Base-by-base conservation (phyloP, 371 early-diverging fungal species). In the Mucor velutinosus region DNA sequence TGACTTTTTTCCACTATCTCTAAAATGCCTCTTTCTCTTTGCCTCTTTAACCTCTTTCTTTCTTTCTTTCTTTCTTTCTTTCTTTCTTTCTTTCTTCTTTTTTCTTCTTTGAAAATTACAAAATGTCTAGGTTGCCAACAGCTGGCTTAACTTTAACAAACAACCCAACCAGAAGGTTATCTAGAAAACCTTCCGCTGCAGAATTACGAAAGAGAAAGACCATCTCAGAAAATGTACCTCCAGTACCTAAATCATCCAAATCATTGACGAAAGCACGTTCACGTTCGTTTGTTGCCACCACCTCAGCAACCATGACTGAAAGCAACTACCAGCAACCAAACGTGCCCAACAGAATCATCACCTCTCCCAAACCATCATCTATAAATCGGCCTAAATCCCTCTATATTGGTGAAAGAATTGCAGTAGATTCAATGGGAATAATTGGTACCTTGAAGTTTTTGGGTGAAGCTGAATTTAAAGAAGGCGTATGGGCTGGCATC, bases 401-500 rank as follows among this genome's bases (percentile, higher is more conserved):
- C 7, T 72, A 68, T 58, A 58, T 87, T 39, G 90, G 89, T 10
- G 89, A 88, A 17, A 76, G 88, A n/a, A 92, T 94, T 4, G 77
- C 83, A 45, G 91, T 93, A 0, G 90, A 91, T 21, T 85, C 89
- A 19, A 86, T 90, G 79, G 83, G 78, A 0, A 76, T 91, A 39
- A 76, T 84, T 8, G 95, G 95, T 39, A 89, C 89, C 8, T 78
- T 95, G n/a, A 84, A 86, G 43, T 95, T 85, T 73, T 59, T 94
- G 30, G 93, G 93, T n/a, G 85, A 87, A 15, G 85, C 89, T 33
- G 80, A 89, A 58, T 86, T 87, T 60, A 91, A 90, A 73, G 83
- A 81, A 39, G 93, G 94, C 7, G 68, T 81, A 1, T 93, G 93
- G 93, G 94, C 91, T 12, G 93, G 93, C 30, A 84, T 93, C 59